These are phyloP conservation scores for Mortierella sp. DNA, from an alignment of 371 early-diverging fungal species.

Conservation along the genomic window DNA sequence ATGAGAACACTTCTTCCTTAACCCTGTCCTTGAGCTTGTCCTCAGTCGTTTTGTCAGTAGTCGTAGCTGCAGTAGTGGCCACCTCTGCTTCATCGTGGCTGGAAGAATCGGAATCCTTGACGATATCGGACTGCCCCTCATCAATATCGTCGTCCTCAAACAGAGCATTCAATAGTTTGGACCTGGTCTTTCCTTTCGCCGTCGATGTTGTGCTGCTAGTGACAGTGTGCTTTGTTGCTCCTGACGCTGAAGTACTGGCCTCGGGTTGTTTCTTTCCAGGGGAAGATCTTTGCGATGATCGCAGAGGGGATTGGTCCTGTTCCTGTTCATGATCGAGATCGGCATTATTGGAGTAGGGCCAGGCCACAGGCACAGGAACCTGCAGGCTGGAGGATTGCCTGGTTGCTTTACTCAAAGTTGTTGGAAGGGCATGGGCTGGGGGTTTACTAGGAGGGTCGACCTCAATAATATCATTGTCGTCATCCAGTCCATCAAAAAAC, in stretches of 20 bases:
- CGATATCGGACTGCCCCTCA: background rate
- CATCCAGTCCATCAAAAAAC: constrained; percentile 50
- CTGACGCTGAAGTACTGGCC: background rate
- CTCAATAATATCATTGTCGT: constrained; percentile 22
- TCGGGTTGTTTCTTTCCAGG: background rate
- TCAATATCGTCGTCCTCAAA: background rate
- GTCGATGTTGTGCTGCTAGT: background rate
- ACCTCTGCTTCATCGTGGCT: background rate
- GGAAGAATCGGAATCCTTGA: background rate
- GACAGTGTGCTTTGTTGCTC: background rate
- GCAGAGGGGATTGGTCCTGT: too few species aligned
- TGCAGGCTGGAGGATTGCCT: constrained; percentile 9
- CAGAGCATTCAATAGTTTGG: background rate
- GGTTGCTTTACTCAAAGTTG: background rate
- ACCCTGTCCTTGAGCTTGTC: background rate
- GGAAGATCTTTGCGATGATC: background rate
- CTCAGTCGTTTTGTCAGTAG: background rate
- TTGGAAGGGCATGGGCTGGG: background rate
- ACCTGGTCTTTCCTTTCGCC: background rate
- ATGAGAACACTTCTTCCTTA: background rate
- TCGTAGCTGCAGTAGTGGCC: background rate
- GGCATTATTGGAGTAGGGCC: constrained; percentile 14
- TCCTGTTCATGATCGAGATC: background rate
- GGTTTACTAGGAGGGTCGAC: background rate
- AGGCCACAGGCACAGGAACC: constrained; percentile 18